Evolutionary conservation across 441 rosid species (phyloP), one percentile per base, ranked within the genome.

Genomic region (Erodium chrysanthum): DNA sequence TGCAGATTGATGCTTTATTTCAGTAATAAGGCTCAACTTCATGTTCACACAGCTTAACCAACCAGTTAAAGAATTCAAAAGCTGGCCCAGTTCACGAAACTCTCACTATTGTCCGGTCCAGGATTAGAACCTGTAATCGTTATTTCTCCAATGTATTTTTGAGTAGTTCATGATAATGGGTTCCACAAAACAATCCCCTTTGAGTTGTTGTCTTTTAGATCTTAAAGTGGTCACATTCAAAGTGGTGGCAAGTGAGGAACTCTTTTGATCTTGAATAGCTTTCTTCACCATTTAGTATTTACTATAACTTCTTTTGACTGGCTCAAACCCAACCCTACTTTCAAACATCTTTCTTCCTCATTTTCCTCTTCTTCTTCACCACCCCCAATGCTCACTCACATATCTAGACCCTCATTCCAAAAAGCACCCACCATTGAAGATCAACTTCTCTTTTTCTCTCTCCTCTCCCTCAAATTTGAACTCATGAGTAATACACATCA

Each of bases 271-370:
- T 79, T 78, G 70, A 60, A 59, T 54, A 61, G 59, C 78, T 81
- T 75, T 71, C 72, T 74, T 72, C 79, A 76, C 79, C 35, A 56
- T 66, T 74, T 80, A 74, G 81, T 37, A 68, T 69, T 74, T 80
- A 74, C 82, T 37, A 68, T 69, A 59, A 70, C 74, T 74, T 76
- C 79, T 81, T 82, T 82, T 84, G 78, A 74, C 78, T 80, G 83
- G 75, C 84, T 71, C 70, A 67, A 68, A 71, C 66, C 66, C 71
- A 66, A 46, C 56, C 56, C 5, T 50, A 50, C 56, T 50, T 66
- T 68, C 72, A 56, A 62, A 27, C 44, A 71, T 77, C 73, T 73
- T 72, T 77, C 75, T 71, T 71, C 72, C 69, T 48, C 64, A 74
- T 70, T 64, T 66, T 74, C 65, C 46, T 67, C 61, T 78, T 54